Conservation (phyloP, 257 asterid genomes). For the Solanum appendiculatum region DNA sequence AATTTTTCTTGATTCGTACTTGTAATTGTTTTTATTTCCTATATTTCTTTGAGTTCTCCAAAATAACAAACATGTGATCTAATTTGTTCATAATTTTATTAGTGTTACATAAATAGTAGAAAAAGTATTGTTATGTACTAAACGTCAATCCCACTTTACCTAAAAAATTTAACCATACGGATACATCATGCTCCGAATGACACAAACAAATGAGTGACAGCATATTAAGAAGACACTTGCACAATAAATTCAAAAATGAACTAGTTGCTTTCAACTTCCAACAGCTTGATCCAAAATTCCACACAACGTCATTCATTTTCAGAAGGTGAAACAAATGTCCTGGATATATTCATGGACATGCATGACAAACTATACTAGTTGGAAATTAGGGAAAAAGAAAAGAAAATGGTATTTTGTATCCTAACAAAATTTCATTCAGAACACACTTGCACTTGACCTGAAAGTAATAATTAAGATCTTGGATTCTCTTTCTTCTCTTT, state of each 20-base stretch:
- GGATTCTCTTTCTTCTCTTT: constrained; percentile 6
- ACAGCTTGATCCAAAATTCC: not conserved
- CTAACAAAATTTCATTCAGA: not conserved
- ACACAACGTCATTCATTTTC: not conserved
- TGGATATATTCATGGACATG: not conserved
- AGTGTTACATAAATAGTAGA: no score
- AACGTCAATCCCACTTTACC: no score
- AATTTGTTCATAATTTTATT: no score
- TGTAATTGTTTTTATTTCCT: no score
- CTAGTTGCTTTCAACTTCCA: not conserved
- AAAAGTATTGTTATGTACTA: no score
- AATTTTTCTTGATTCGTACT: no score
- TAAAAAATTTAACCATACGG: no score
- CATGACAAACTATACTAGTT: not conserved
- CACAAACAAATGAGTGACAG: not conserved
- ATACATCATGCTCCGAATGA: no score
- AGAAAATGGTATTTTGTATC: not conserved
- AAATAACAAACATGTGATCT: no score
- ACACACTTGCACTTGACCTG: not conserved
- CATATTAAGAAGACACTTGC: not conserved
- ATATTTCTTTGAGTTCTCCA: no score
- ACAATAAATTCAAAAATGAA: no score
- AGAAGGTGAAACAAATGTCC: not conserved
- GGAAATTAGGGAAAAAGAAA: not conserved
- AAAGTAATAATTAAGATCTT: not conserved